Base-by-base conservation (phyloP, 2,329 filamentous ascomycete genomes). In the Sporothrix inflata region DNA sequence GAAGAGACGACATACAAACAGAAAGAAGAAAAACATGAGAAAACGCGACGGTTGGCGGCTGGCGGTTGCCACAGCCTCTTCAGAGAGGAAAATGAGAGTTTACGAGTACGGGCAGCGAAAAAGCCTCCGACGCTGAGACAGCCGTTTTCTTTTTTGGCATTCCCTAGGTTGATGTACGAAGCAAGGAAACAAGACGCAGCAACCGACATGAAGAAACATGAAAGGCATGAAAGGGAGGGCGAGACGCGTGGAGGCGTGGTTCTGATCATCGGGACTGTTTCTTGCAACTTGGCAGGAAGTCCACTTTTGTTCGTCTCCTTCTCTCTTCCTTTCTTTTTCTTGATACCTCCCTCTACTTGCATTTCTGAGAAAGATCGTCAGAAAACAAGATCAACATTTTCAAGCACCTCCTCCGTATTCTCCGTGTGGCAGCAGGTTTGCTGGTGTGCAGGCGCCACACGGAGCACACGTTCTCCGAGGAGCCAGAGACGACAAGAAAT, bases 121-220 rank as follows among this genome's bases (percentile, higher is more conserved):
- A 38, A 38, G 53, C 19, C 55, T n/a, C 7, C 40, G 7, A 27
- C 38, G n/a, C 19, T 63, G 60, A 63, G 38, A 45, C 60, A 63
- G 38, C 60, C 38, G 38, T 63, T 45, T 60, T 45, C 9, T 42
- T 45, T 24, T 21, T 45, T 19, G 14, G 24, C 42, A 66, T 47
- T 34, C 61, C 45, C 14, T 11, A 45, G 51, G 14, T 38, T 38
- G n/a, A 63, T 57, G 3, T 38, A 14, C 60, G 12, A 69, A 19
- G 34, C 47, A 69, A 60, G 38, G 21, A 69, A 45, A 57, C 30
- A 45, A 69, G n/a, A 51, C 27, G 40, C 30, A 34, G 30, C 30
- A n/a, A n/a, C n/a, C n/a, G n/a, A n/a, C 24, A 63, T 19, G 8
- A 42, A 21, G n/a, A 63, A 63, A 42, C n/a, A 61, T 2, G 16